Conservation (phyloP, 768 basidiomycete genomes). For the Psilocybe cubensis region DNA sequence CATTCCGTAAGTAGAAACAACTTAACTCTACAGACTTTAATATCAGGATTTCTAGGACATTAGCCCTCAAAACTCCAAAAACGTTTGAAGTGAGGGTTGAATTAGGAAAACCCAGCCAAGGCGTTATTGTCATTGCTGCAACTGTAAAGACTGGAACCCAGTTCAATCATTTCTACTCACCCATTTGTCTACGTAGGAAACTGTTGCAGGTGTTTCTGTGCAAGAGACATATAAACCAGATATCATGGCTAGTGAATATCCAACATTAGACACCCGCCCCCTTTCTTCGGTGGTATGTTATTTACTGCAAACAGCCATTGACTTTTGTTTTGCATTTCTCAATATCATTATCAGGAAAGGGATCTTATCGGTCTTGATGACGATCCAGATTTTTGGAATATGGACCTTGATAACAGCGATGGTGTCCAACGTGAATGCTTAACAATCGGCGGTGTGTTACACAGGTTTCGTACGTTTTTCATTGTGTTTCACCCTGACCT, state of each 20-base stretch:
- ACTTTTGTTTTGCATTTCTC: not conserved
- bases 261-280: constrained; percentile 75
- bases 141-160: constrained; percentile 47
- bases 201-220: constrained; percentile 66
- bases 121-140: constrained; percentile 58
- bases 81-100: constrained; percentile 61
- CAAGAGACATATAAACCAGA: constrained; percentile 59
- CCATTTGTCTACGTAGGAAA: constrained; percentile 56
- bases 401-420: constrained; percentile 44
- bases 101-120: constrained; percentile 79
- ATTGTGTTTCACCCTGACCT: too few relatives aligned
- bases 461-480: not conserved
- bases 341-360: constrained; percentile 50
- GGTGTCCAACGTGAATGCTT: constrained; percentile 22
- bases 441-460: constrained; percentile 5
- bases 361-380: constrained; percentile 71
- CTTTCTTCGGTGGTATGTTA: constrained; percentile 53
- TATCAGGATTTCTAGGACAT: constrained; percentile 59
- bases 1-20: constrained; percentile 56
- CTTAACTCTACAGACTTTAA: not conserved
- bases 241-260: constrained; percentile 58
- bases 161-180: not conserved
- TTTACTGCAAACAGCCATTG: not conserved
- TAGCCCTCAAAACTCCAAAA: constrained; percentile 60
- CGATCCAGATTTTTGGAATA: constrained; percentile 70